phyloP scores from a whole-genome alignment of 2,329 filamentous ascomycete species.

The Exophiala lecanii-corni region DNA sequence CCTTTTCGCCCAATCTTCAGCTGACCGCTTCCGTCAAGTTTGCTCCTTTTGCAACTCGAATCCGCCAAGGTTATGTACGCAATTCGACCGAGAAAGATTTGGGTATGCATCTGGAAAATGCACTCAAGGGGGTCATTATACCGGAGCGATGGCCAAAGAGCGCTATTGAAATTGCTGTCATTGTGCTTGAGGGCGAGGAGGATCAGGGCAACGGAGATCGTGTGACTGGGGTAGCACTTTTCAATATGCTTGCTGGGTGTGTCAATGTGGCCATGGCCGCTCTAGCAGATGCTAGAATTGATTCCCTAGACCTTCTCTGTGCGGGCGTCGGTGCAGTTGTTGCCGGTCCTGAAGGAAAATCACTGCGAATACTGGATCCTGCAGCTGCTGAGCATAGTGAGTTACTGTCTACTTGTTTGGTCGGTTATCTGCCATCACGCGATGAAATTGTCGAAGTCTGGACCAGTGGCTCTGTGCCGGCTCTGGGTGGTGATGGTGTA shows the following conservation, averaged over 20 bases:
- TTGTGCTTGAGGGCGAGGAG: conserved; percentile 79
- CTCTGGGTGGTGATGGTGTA: conserved; percentile 22
- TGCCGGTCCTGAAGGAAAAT: conserved; percentile 33
- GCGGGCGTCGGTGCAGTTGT: conserved; percentile 86
- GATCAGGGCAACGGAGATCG: conserved; percentile 53
- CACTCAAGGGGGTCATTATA: conserved; percentile 82
- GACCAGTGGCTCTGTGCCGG: conserved; percentile 65
- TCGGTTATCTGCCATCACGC: conserved; percentile 78
- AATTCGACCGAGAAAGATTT: conserved; percentile 85
- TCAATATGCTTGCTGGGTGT: conserved; percentile 87
- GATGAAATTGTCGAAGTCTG: conserved; percentile 94
- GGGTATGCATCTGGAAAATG: conserved; percentile 84
- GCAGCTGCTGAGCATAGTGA: conserved; percentile 73
- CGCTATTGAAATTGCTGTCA: conserved; percentile 90
- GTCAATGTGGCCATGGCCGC: conserved; percentile 92
- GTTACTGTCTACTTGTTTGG: conserved; percentile 77
- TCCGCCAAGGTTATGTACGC: conserved; percentile 77
- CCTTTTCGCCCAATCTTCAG: conserved; percentile 88
- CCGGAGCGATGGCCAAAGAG: conserved; percentile 98
- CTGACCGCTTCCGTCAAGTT: conserved; percentile 94
- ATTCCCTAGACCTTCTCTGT: conserved; percentile 84
- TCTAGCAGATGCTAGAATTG: conserved; percentile 89
- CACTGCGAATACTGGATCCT: conserved; percentile 64
- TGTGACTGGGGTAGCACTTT: conserved; percentile 74
- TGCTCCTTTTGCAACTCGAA: conserved; percentile 83